Conservation (phyloP, 2,329 filamentous ascomycete genomes). For the Claviceps lovelessii region DNA sequence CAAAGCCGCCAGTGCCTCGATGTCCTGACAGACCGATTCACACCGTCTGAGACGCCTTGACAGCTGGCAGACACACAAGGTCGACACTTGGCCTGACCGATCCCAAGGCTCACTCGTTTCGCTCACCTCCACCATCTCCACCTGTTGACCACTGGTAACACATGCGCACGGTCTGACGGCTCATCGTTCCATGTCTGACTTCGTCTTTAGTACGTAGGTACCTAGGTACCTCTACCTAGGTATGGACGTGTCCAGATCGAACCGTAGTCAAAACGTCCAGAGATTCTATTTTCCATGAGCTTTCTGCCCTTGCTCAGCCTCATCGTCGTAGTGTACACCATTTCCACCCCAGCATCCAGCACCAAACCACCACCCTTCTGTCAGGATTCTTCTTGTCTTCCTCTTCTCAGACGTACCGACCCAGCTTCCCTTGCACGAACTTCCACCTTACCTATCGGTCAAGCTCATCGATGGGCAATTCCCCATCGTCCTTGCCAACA, state of each 20-base stretch:
- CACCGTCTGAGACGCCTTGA: not conserved
- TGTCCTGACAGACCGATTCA: not conserved
- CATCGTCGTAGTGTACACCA: not conserved
- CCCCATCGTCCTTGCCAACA: conserved; percentile 61
- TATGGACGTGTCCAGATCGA: not conserved
- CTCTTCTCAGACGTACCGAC: conserved; percentile 19
- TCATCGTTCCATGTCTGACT: not conserved
- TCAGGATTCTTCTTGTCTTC: conserved; percentile 6
- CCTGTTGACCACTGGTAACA: not conserved
- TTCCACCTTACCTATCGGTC: conserved; percentile 39
- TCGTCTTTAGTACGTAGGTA: no score
- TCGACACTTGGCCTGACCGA: not conserved
- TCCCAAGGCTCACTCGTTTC: not conserved
- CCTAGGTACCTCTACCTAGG: not conserved
- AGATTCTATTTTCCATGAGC: not conserved
- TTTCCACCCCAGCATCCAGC: not conserved
- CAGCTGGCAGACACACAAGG: not conserved
- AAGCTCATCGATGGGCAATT: conserved; percentile 64
- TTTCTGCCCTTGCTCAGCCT: not conserved
- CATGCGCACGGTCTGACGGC: not conserved
- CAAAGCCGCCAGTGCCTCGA: not conserved
- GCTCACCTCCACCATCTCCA: not conserved
- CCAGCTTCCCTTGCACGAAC: conserved; percentile 15
- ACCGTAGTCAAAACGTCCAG: not conserved
- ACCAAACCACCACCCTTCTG: not conserved